phyloP scores from a whole-genome alignment of 805 yeast genomes.

The Candida corydali region DNA sequence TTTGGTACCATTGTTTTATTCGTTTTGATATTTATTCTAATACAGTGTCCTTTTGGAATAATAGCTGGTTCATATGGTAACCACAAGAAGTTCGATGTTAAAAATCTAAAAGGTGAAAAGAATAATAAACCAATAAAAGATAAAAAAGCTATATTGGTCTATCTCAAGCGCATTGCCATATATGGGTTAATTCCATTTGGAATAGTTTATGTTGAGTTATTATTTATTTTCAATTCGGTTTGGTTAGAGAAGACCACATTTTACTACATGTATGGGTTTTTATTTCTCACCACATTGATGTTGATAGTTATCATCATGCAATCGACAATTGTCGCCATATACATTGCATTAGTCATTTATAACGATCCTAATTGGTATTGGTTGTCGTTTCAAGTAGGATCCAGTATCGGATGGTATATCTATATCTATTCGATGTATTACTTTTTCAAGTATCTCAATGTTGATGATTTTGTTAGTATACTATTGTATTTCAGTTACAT shows the following conservation, averaged over 20 bases:
- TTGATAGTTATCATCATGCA: constrained; percentile 64
- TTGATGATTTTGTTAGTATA: constrained; percentile 63
- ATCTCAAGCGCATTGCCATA: constrained; percentile 18
- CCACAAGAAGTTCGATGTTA: constrained; percentile 16
- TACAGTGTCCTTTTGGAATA: constrained; percentile 73
- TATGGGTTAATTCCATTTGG: constrained; percentile 79
- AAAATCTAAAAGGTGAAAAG: constrained; percentile 15
- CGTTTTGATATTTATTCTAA: constrained; percentile 52
- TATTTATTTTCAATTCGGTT: constrained; percentile 66
- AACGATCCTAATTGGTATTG: constrained; percentile 76
- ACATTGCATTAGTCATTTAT: constrained; percentile 51
- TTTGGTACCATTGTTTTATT: constrained; percentile 67
- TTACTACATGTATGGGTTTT: constrained; percentile 76
- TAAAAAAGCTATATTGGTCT: background rate
- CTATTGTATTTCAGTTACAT: constrained; percentile 71
- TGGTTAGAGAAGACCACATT: constrained; percentile 80
- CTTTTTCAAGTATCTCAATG: constrained; percentile 50
- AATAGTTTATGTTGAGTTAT: constrained; percentile 73
- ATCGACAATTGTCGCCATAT: constrained; percentile 66
- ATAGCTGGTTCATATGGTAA: constrained; percentile 64
- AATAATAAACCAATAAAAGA: background rate
- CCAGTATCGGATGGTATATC: constrained; percentile 68
- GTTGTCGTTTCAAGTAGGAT: constrained; percentile 68
- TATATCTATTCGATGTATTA: constrained; percentile 67
- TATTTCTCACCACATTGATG: constrained; percentile 56